Base-by-base conservation (phyloP, 495 filamentous ascomycete genomes). In the Neurospora sp. region DNA sequence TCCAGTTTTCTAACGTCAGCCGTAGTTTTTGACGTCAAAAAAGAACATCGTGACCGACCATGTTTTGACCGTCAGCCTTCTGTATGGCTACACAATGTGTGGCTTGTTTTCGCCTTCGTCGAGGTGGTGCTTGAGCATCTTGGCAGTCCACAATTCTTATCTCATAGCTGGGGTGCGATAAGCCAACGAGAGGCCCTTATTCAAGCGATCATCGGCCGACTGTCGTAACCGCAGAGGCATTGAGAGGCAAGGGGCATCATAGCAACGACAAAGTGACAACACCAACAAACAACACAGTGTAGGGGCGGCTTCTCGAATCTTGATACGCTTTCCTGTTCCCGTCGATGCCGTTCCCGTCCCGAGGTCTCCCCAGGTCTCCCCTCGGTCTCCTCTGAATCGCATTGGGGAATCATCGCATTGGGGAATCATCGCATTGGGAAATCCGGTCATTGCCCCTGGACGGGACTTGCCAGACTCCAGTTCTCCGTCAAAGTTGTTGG, bases 1-100 rank as follows among this genome's bases (percentile, higher is more conserved):
- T 65, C 53, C 53, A 65, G 53, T 65, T 65, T 65, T 65, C 53
- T 65, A 65, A 65, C 53, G 53, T 65, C 53, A 65, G 53, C 53
- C 53, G 27, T 35, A 17, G 27, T 0, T 14, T 61, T 61, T 61
- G 53, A 61, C 27, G 27, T 65, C 22, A 65, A 61, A 35, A 65
- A 65, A 35, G 27, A 59, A 59, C 53, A 65, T 6, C 6, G 53
- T 65, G 27, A 65, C 53, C 12, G 27, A 35, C 3, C 31, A 35
- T 35, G 53, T 48, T 61, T 35, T 14, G 12, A 14, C 53, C 53
- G 27, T 35, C 22, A 31, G 53, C 22, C 53, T 65, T 65, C 27
- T 65, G 53, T 65, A 65, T 65, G 53, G 53, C 53, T 35, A 65
- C 22, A 61, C 48, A 65, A 16, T 61, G 53, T 65, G 53, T 65